phyloP scores from a whole-genome alignment of 1,284 basidiomycete species.

The Ceratobasidium papillatum region DNA sequence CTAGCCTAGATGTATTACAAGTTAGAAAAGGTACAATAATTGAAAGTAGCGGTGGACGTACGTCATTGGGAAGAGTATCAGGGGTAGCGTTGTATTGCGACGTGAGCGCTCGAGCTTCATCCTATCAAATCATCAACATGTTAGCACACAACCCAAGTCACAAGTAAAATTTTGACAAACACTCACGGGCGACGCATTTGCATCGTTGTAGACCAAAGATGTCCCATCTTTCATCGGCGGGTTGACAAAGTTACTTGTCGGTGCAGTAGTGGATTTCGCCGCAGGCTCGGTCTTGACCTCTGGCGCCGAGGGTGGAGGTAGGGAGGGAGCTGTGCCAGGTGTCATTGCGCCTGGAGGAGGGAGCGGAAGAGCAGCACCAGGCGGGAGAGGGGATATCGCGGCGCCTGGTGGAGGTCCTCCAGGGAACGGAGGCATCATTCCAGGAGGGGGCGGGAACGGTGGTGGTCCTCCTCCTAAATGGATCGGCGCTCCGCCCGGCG shows the following conservation, averaged over 20 bases:
- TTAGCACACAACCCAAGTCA: background rate
- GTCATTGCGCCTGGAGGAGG: background rate
- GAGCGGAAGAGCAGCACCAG: constrained; percentile 12
- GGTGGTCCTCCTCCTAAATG: constrained; percentile 16
- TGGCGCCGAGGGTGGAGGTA: background rate
- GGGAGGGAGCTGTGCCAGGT: constrained; percentile 5
- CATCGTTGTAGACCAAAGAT: constrained; percentile 41
- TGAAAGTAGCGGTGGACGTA: background rate
- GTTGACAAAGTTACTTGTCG: constrained; percentile 27
- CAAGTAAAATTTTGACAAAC: background rate
- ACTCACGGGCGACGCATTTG: constrained; percentile 41
- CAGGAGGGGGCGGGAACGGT: constrained; percentile 41
- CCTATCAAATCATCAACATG: constrained; percentile 10
- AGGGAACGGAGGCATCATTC: constrained; percentile 6
- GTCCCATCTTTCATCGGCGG: constrained; percentile 42
- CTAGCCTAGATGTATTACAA: background rate
- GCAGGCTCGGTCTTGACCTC: constrained; percentile 2
- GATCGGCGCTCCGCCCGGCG: constrained; percentile 27
- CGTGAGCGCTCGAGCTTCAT: constrained; percentile 37
- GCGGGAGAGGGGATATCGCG: constrained; percentile 13
- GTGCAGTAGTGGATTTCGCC: background rate
- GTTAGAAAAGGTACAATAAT: background rate
- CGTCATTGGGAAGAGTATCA: background rate
- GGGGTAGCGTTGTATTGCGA: constrained; percentile 34
- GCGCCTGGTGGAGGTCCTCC: constrained; percentile 21